phyloP scores from a whole-genome alignment of 306 rosid species.

The Begonia masoniana region DNA sequence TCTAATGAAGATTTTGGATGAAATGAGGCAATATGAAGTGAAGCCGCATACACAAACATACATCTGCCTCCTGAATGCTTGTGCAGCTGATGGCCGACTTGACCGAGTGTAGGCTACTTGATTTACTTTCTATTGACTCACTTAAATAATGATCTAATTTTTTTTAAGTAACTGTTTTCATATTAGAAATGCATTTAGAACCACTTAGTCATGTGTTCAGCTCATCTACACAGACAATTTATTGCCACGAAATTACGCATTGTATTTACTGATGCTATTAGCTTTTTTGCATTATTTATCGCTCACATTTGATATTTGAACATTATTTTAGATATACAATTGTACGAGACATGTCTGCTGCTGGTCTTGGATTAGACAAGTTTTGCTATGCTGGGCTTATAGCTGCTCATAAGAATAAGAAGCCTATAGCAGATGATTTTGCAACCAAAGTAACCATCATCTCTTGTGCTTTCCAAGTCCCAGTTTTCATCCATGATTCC shows the following conservation, averaged over 20 bases:
- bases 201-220: too few relatives aligned
- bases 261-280: too few relatives aligned
- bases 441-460: conserved; percentile 48
- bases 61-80: conserved; percentile 73
- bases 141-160: too few relatives aligned
- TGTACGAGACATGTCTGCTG: conserved; percentile 94
- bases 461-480: conserved; percentile 8
- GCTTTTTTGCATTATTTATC: too few relatives aligned
- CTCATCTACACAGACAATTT: too few relatives aligned
- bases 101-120: conserved; percentile 68
- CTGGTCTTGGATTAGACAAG: conserved; percentile 89
- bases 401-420: conserved; percentile 60
- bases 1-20: conserved; percentile 57
- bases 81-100: conserved; percentile 70
- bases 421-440: conserved; percentile 66
- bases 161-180: too few relatives aligned
- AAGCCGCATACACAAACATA: conserved; percentile 76
- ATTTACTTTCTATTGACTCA: background rate
- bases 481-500: conserved; percentile 10
- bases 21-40: conserved; percentile 65
- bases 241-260: too few relatives aligned
- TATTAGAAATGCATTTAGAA: too few relatives aligned
- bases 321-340: conserved; percentile 62
- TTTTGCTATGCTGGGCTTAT: conserved; percentile 88
- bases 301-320: background rate